Base-by-base conservation (phyloP, 192 early-diverging fungal species). In the Linnemannia exigua region DNA sequence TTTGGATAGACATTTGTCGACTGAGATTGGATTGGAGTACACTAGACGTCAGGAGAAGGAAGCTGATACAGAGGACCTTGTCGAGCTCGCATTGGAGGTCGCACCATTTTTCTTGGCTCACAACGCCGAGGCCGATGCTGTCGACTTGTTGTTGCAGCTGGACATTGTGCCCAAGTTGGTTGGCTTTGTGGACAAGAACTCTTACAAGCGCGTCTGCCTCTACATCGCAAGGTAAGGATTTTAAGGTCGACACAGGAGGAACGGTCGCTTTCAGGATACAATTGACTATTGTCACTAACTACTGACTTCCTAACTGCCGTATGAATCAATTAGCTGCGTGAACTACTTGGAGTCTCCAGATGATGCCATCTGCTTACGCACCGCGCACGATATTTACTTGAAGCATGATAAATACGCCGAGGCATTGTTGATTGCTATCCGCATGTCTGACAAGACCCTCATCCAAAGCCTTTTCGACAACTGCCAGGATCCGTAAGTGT, bases 101-200 rank as follows among this genome's bases (percentile, higher is more conserved):
- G 96, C 98, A 25, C 97, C 97, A 33, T 99, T 99, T 89, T 97
- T 97, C 80, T 89, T 99, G 88, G 93, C 96, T 80, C 97, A 99
- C 89, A 99, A 99, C 77, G 98, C 97, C 9, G 99, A 99, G 87
- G 97, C 97, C 1, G 99, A 99, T 90, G 98, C 99, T 9, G 96
- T 98, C 79, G 99, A 99, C 90, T 90, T 99, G 77, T 90, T 99
- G 72, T 78, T 97, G 66, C 97, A 98, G 89, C 79, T 99, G 68
- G 97, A 97, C 81, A 91, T 91, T 38, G 91, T 98, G 73, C 95
- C 96, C 66, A 79, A 94, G 70, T 84, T 99, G 20, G 92, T 93
- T 11, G 81, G 91, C 51, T 98, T 95, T 87, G 96, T 99, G 33
- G 96, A 98, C 89, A 95, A 96, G 88, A 94, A 98, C 77, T 98